phyloP scores from a whole-genome alignment of 140 eudicot species.

The Flaveria floridana region DNA sequence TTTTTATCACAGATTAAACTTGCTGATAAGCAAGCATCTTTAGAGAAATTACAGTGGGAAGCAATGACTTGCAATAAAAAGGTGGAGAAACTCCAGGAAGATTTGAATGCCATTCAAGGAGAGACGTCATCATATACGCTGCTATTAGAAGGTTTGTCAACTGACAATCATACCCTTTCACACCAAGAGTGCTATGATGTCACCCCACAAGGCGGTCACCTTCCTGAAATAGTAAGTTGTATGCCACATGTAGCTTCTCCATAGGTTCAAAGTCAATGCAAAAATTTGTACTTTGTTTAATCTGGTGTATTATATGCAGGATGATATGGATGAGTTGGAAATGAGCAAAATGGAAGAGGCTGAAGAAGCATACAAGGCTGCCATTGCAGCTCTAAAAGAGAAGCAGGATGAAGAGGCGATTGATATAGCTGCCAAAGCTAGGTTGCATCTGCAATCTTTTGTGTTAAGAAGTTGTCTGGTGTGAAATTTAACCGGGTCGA shows the following conservation, averaged over 20 bases:
- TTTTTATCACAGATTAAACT: slow-evolving; percentile 61
- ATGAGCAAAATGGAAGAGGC: slow-evolving; percentile 65
- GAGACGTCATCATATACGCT: slow-evolving; percentile 65
- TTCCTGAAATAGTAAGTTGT: slow-evolving; percentile 60
- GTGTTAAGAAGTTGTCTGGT: slow-evolving; percentile 36
- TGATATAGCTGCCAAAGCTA: slow-evolving; percentile 62
- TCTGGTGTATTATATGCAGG: slow-evolving; percentile 41
- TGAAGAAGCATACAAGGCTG: slow-evolving; percentile 69
- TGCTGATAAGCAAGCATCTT: slow-evolving; percentile 98
- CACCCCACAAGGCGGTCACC: slow-evolving; percentile 42
- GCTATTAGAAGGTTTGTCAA: slow-evolving; percentile 67
- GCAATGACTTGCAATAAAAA: slow-evolving; percentile 73
- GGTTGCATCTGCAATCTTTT: slow-evolving; percentile 66
- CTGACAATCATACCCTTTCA: slow-evolving; percentile 32
- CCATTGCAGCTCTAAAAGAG: slow-evolving; percentile 73
- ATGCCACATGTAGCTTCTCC: not conserved
- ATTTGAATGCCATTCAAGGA: slow-evolving; percentile 60
- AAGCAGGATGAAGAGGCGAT: slow-evolving; percentile 80
- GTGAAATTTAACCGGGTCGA: not conserved
- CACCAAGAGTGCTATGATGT: slow-evolving; percentile 55
- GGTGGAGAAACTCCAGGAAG: slow-evolving; percentile 74
- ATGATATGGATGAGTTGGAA: slow-evolving; percentile 54
- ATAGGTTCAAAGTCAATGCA: slow-evolving; percentile 5
- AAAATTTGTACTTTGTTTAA: slow-evolving; percentile 10
- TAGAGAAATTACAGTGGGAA: slow-evolving; percentile 92